These are phyloP conservation scores for Phytophthora melonis DNA, from an alignment of 352 stramenopile species.

Conservation along the genomic window DNA sequence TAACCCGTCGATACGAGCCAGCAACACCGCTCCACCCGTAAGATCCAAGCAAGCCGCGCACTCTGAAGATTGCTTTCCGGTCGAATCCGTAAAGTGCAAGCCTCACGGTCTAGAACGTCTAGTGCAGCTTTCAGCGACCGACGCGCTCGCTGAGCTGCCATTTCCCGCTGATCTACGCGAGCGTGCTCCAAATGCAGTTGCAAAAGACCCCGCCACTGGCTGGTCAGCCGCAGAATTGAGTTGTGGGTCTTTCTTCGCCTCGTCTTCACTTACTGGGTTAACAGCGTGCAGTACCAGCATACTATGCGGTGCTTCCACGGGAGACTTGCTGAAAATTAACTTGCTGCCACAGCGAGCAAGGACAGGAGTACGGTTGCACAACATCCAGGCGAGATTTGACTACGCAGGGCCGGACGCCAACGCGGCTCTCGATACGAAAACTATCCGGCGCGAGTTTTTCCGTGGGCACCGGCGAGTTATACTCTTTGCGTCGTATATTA, in stretches of 20 bases:
- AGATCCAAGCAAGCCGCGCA: slow-evolving; percentile 31
- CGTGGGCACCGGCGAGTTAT: slow-evolving; percentile 43
- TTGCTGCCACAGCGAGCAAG: slow-evolving; percentile 8
- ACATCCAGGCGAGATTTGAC: slow-evolving; percentile 47
- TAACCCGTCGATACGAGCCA: slow-evolving; percentile 3
- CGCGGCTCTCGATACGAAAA: slow-evolving; percentile 5
- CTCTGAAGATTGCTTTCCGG: slow-evolving; percentile 48
- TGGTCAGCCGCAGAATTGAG: slow-evolving; percentile 31
- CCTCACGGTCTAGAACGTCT: slow-evolving; percentile 40
- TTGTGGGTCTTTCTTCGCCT: slow-evolving; percentile 37
- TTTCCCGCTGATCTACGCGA: slow-evolving; percentile 33
- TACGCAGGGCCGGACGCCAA: slow-evolving; percentile 13
- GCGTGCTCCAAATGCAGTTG: slow-evolving; percentile 19
- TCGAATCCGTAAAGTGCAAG: slow-evolving; percentile 48
- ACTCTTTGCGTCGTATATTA: slow-evolving; percentile 46
- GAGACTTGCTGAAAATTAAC: slow-evolving; percentile 53
- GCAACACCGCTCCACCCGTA: not conserved
- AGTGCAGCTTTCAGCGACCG: slow-evolving; percentile 27
- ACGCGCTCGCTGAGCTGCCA: slow-evolving; percentile 29
- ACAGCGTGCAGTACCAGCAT: slow-evolving; percentile 15
- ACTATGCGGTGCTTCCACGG: slow-evolving; percentile 40
- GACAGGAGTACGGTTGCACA: not conserved
- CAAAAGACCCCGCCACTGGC: slow-evolving; percentile 13
- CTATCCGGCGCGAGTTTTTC: slow-evolving; percentile 53
- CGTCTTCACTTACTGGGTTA: slow-evolving; percentile 29